These are phyloP conservation scores for Helichrysum umbraculigerum DNA, from an alignment of 129 eudicot genomes.

Conservation along the genomic window DNA sequence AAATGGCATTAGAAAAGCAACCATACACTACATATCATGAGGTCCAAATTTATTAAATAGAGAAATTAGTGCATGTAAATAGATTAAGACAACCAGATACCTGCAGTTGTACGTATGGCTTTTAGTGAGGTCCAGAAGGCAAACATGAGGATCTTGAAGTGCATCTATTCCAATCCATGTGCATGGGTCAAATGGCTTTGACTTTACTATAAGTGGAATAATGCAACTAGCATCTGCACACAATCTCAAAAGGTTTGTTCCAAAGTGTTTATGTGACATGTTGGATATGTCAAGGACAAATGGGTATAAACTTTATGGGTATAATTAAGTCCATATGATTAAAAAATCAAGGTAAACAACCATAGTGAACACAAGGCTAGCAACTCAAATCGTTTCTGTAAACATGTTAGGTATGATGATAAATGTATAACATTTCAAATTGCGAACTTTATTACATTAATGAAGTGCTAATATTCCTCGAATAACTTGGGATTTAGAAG, in stretches of 20 bases:
- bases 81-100: neutral
- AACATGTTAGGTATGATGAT: too few species aligned
- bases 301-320: neutral
- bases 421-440: too few species aligned
- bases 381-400: too few species aligned
- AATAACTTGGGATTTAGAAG: neutral
- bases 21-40: neutral
- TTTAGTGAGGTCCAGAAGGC: neutral
- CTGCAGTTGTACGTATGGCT: neutral
- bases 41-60: neutral
- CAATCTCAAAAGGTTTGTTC: neutral
- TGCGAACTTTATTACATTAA: too few species aligned
- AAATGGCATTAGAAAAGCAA: too few species aligned
- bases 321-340: too few species aligned
- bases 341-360: too few species aligned
- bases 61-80: neutral
- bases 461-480: neutral
- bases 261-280: neutral
- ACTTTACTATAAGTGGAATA: constrained; percentile 5
- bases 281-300: neutral
- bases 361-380: too few species aligned
- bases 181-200: constrained; percentile 4
- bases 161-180: constrained; percentile 19
- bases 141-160: constrained; percentile 4
- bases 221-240: constrained; percentile 1